Conservation (phyloP, 495 filamentous ascomycete species). For the Podospora pseudoanserina region DNA sequence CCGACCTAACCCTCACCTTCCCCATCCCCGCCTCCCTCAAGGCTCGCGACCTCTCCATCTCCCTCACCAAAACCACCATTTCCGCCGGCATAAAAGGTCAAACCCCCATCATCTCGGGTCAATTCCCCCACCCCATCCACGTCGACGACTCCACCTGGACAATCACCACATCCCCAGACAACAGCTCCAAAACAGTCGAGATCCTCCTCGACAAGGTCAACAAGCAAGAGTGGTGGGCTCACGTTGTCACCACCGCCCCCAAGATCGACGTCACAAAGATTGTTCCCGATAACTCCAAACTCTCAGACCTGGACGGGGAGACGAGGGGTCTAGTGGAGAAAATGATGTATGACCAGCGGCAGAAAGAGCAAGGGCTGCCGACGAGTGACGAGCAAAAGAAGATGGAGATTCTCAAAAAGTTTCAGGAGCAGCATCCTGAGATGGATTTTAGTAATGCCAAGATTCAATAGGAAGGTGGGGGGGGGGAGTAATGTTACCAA, state of each 20-base stretch:
- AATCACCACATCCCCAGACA: conserved; percentile 61
- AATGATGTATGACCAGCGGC: conserved; percentile 99
- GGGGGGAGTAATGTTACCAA: background rate
- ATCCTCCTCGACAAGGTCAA: conserved; percentile 95
- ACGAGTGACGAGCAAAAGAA: conserved; percentile 92
- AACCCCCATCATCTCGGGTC: conserved; percentile 71
- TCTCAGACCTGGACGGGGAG: conserved; percentile 91
- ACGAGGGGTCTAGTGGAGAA: conserved; percentile 98
- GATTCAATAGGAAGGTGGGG: conserved; percentile 48
- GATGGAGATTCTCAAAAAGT: conserved; percentile 85
- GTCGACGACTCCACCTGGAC: conserved; percentile 94
- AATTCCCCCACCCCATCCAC: conserved; percentile 73
- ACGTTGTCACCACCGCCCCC: conserved; percentile 78
- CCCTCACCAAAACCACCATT: conserved; percentile 74
- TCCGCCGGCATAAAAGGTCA: conserved; percentile 86
- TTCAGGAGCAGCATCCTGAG: conserved; percentile 71
- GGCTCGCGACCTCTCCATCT: conserved; percentile 77
- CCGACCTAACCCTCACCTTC: conserved; percentile 78
- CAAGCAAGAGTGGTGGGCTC: conserved; percentile 97
- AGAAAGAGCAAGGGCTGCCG: conserved; percentile 86
- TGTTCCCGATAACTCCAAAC: conserved; percentile 82
- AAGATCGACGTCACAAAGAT: conserved; percentile 95
- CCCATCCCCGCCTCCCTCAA: conserved; percentile 73
- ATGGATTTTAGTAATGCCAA: conserved; percentile 81
- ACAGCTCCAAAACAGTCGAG: conserved; percentile 67